Evolutionary conservation across 768 basidiomycete species (phyloP).

Genomic region (Hericium alpestre): DNA sequence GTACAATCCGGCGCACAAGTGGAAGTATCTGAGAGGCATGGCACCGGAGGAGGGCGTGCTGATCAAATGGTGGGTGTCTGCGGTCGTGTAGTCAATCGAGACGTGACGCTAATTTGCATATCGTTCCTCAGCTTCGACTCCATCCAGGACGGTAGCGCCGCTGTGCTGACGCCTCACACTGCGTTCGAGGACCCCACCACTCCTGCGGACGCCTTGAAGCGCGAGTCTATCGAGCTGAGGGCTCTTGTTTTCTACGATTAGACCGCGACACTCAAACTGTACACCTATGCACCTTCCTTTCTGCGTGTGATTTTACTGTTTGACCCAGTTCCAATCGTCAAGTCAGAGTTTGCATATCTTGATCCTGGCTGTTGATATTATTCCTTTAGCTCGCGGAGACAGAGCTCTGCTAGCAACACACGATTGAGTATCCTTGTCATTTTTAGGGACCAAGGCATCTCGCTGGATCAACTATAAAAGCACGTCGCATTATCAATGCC

Average conservation of each 20-base stretch:
- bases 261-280: background rate
- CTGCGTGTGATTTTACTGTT: too few species aligned
- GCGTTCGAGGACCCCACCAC: slow-evolving; percentile 47
- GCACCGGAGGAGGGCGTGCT: slow-evolving; percentile 34
- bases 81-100: background rate
- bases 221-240: slow-evolving; percentile 54
- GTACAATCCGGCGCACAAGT: slow-evolving; percentile 28
- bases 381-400: too few species aligned
- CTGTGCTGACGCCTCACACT: slow-evolving; percentile 50
- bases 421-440: too few species aligned
- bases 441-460: too few species aligned
- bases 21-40: slow-evolving; percentile 37
- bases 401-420: too few species aligned
- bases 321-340: too few species aligned
- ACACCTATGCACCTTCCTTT: too few species aligned
- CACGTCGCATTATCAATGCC: too few species aligned
- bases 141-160: slow-evolving; percentile 31
- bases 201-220: slow-evolving; percentile 34
- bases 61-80: slow-evolving; percentile 33
- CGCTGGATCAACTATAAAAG: too few species aligned
- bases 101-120: background rate
- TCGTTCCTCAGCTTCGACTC: slow-evolving; percentile 22
- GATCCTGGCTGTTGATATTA: too few species aligned
- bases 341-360: too few species aligned
- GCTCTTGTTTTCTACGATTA: slow-evolving; percentile 53